Evolutionary conservation across 768 basidiomycete genomes (phyloP).

Genomic region (Lactarius sp.): DNA sequence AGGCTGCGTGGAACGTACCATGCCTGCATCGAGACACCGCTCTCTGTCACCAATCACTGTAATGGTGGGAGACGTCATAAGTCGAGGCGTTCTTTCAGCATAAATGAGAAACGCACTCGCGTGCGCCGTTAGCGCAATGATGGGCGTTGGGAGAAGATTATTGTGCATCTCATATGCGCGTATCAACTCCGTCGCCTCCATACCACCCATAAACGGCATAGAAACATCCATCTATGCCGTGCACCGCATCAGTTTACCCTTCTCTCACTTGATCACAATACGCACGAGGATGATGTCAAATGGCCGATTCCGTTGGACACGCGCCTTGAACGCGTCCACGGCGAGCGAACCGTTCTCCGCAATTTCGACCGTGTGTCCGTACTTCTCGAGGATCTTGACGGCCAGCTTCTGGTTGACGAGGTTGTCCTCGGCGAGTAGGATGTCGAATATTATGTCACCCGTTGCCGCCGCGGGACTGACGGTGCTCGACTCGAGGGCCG

Average conservation of each 20-base stretch:
- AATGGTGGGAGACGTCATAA: not conserved
- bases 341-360: constrained; percentile 96
- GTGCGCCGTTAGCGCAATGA: constrained; percentile 95
- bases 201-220: constrained; percentile 98
- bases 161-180: constrained; percentile 76
- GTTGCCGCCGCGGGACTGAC: constrained; percentile 82
- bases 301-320: constrained; percentile 62
- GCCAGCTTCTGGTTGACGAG: constrained; percentile 94
- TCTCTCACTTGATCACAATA: constrained; percentile 20
- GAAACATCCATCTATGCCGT: constrained; percentile 86
- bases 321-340: constrained; percentile 83
- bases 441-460: constrained; percentile 84
- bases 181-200: constrained; percentile 94
- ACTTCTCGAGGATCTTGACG: constrained; percentile 93
- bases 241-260: not conserved
- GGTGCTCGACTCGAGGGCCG: constrained; percentile 92
- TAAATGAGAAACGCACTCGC: constrained; percentile 62
- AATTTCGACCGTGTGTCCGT: constrained; percentile 92
- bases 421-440: constrained; percentile 96
- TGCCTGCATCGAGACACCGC: constrained; percentile 69
- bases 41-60: constrained; percentile 87
- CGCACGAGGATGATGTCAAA: constrained; percentile 90
- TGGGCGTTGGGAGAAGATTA: constrained; percentile 70
- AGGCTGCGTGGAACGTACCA: constrained; percentile 33
- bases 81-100: not conserved